Conservation (phyloP, 495 filamentous ascomycete genomes). For the Xanthoparmelia taractica region DNA sequence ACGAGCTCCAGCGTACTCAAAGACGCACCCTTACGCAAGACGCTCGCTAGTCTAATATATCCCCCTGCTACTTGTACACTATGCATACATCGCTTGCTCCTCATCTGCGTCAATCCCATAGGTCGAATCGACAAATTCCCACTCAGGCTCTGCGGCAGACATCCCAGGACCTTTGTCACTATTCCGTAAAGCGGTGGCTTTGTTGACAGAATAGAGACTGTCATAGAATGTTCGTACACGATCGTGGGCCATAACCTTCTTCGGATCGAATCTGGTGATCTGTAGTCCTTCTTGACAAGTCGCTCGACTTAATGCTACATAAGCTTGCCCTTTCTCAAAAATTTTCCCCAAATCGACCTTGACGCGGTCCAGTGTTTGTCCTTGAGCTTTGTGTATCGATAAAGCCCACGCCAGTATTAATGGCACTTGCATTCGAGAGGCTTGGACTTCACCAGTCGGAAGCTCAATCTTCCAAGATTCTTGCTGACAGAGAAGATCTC, state of each 20-base stretch:
- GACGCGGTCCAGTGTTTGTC: constrained; percentile 89
- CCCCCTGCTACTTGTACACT: not conserved
- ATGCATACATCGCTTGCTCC: constrained; percentile 27
- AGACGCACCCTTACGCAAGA: not conserved
- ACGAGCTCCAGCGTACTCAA: not conserved
- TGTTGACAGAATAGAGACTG: constrained; percentile 51
- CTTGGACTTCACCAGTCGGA: constrained; percentile 90
- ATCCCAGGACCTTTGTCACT: constrained; percentile 15
- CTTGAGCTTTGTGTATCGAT: constrained; percentile 97
- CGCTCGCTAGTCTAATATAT: not conserved
- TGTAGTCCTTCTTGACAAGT: constrained; percentile 82
- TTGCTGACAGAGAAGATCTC: constrained; percentile 71
- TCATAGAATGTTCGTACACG: constrained; percentile 78
- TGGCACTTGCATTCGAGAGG: constrained; percentile 54
- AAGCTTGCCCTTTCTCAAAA: constrained; percentile 84
- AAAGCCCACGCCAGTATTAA: constrained; percentile 94
- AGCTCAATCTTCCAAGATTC: constrained; percentile 96
- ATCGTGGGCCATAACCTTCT: constrained; percentile 90
- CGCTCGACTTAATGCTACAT: constrained; percentile 60
- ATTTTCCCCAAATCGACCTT: constrained; percentile 88
- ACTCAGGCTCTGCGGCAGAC: constrained; percentile 13
- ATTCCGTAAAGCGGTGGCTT: constrained; percentile 27
- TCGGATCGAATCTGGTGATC: constrained; percentile 79
- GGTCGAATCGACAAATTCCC: constrained; percentile 16
- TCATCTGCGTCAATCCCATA: constrained; percentile 36